These are phyloP conservation scores for Coemansia sp. DNA, from an alignment of 192 early-diverging fungal species.

Conservation along the genomic window DNA sequence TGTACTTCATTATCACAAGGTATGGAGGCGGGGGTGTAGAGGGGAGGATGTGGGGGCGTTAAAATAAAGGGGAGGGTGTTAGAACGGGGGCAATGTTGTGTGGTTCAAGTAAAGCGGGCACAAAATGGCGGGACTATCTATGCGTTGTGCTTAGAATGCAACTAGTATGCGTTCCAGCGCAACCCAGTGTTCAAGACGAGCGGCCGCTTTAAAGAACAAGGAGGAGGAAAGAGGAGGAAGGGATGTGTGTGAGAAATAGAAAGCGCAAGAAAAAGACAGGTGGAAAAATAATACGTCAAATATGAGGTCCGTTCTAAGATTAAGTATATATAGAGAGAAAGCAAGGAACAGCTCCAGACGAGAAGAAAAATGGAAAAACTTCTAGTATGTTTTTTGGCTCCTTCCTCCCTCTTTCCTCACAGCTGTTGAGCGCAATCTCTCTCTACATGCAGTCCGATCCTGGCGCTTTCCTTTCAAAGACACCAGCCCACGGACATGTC, in stretches of 20 bases:
- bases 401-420: no score
- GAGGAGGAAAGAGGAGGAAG: neutral
- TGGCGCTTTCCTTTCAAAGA: neutral
- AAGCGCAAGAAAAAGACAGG: neutral
- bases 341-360: constrained; percentile 10
- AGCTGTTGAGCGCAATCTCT: neutral
- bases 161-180: constrained; percentile 8
- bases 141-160: constrained; percentile 12
- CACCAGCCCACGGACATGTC: neutral
- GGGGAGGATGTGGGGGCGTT: neutral
- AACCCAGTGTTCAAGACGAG: constrained; percentile 6
- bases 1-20: constrained; percentile 30
- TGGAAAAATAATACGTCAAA: constrained; percentile 1
- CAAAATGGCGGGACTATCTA: no score
- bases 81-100: neutral
- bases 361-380: constrained; percentile 11
- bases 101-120: neutral
- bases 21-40: neutral
- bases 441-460: neutral
- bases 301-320: neutral
- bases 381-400: neutral
- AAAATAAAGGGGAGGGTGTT: neutral
- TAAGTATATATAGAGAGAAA: constrained; percentile 1
- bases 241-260: neutral
- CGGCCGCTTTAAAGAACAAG: constrained; percentile 1